Conservation (phyloP, 192 early-diverging fungal genomes). For the Pilaira anomala region DNA sequence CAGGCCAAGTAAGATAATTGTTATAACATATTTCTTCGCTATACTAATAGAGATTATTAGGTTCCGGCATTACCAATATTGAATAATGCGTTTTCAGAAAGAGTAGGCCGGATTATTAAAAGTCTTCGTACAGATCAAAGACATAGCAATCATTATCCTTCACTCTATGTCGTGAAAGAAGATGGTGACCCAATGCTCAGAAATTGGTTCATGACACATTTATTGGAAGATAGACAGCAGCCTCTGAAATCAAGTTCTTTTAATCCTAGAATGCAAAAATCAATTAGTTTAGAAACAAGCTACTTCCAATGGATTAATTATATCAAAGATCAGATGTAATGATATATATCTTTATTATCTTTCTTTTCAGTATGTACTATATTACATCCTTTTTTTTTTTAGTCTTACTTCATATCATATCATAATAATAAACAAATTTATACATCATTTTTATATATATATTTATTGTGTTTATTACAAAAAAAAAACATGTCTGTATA, state of each 20-base stretch:
- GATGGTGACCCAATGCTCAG: conserved; percentile 70
- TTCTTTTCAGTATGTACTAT: too few species aligned
- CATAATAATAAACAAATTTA: too few species aligned
- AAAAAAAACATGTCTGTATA: too few species aligned
- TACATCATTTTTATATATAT: too few species aligned
- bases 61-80: conserved; percentile 26
- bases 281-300: neutral
- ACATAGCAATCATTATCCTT: conserved; percentile 55
- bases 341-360: too few species aligned
- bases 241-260: conserved; percentile 64
- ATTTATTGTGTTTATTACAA: too few species aligned
- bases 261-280: conserved; percentile 9
- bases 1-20: conserved; percentile 20
- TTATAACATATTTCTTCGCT: neutral
- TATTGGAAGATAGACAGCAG: conserved; percentile 62
- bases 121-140: conserved; percentile 33
- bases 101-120: conserved; percentile 57
- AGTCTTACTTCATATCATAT: too few species aligned
- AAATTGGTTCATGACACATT: conserved; percentile 64
- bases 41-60: conserved; percentile 3
- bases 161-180: conserved; percentile 72
- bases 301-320: conserved; percentile 7
- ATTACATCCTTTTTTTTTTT: too few species aligned
- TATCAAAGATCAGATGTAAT: neutral
- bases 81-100: conserved; percentile 56